Conservation (phyloP, 2,329 filamentous ascomycete genomes). For the Clonostachys solani region DNA sequence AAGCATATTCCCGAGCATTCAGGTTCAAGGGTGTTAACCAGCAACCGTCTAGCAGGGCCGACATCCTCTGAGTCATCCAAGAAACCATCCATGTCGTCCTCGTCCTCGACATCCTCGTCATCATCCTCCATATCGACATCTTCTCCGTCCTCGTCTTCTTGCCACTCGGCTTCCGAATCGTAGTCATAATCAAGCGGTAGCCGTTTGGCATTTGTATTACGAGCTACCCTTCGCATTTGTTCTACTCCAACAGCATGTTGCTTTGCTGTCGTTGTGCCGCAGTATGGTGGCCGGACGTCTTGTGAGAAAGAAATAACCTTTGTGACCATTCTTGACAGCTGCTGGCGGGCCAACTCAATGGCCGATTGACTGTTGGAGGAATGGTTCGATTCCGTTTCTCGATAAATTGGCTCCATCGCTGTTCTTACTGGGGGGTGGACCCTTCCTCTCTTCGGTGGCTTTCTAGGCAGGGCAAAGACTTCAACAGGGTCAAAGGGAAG, state of each 20-base stretch:
- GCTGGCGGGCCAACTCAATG: slow-evolving; percentile 24
- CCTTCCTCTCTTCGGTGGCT: slow-evolving; percentile 37
- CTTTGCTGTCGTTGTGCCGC: slow-evolving; percentile 65
- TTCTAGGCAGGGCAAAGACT: slow-evolving; percentile 38
- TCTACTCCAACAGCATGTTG: slow-evolving; percentile 37
- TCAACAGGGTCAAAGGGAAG: slow-evolving; percentile 37
- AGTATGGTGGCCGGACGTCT: slow-evolving; percentile 67
- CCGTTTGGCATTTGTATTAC: slow-evolving; percentile 48
- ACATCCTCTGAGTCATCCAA: slow-evolving; percentile 80
- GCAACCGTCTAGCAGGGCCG: slow-evolving; percentile 50
- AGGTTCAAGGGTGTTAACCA: slow-evolving; percentile 69
- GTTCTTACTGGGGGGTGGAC: slow-evolving; percentile 50
- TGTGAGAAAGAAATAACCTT: slow-evolving; percentile 60
- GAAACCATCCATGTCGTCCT: slow-evolving; percentile 87
- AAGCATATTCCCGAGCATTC: slow-evolving; percentile 80
- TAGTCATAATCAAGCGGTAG: slow-evolving; percentile 75
- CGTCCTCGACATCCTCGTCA: slow-evolving; percentile 67
- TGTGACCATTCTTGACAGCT: slow-evolving; percentile 52
- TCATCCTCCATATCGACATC: slow-evolving; percentile 65
- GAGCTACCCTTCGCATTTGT: slow-evolving; percentile 45
- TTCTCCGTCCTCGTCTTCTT: slow-evolving; percentile 67
- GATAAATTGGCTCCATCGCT: slow-evolving; percentile 53
- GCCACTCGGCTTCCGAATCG: slow-evolving; percentile 84
- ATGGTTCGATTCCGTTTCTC: slow-evolving; percentile 21
- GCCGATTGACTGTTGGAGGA: slow-evolving; percentile 3